These are phyloP conservation scores for Auriscalpium orientale DNA, from an alignment of 768 basidiomycete genomes.

Conservation along the genomic window DNA sequence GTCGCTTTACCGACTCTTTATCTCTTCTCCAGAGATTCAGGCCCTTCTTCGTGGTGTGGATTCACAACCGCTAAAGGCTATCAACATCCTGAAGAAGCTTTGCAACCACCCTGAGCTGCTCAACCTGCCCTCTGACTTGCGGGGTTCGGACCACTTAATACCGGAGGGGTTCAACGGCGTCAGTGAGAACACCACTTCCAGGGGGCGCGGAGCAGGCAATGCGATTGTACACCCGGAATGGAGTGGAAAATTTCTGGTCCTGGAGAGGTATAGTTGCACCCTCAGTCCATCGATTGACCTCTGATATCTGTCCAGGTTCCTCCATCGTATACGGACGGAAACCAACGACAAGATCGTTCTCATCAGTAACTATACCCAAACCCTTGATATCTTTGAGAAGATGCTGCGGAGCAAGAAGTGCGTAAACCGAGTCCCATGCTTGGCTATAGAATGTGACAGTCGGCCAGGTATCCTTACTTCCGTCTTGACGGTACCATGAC, in stretches of 20 bases:
- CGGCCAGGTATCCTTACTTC: conserved; percentile 74
- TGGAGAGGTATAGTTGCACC: conserved; percentile 64
- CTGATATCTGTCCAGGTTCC: conserved; percentile 46
- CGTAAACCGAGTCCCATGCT: conserved; percentile 10
- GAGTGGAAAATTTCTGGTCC: conserved; percentile 87
- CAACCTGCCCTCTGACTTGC: conserved; percentile 75
- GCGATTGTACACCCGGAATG: conserved; percentile 65
- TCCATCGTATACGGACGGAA: conserved; percentile 71
- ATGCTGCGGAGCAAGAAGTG: conserved; percentile 81
- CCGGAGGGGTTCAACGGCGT: conserved; percentile 76
- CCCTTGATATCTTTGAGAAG: conserved; percentile 88
- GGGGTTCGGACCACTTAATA: conserved; percentile 72
- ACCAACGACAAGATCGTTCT: conserved; percentile 94
- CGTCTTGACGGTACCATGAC: conserved; percentile 94
- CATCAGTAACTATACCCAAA: conserved; percentile 96
- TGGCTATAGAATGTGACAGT: background rate
- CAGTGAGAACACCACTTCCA: conserved; percentile 25
- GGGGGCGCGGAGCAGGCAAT: conserved; percentile 36
- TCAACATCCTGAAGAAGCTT: conserved; percentile 89
- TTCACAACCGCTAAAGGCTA: conserved; percentile 93
- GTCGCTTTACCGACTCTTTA: conserved; percentile 81
- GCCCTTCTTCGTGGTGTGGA: conserved; percentile 79
- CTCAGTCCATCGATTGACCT: background rate
- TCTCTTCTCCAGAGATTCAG: conserved; percentile 88
- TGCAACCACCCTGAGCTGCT: conserved; percentile 94